A percentile compares a stretch with the other conserved stretches of the same genome.
These are phyloP conservation scores for Boletus sp. DNA, from an alignment of 768 basidiomycete genomes.

Conservation along the genomic window DNA sequence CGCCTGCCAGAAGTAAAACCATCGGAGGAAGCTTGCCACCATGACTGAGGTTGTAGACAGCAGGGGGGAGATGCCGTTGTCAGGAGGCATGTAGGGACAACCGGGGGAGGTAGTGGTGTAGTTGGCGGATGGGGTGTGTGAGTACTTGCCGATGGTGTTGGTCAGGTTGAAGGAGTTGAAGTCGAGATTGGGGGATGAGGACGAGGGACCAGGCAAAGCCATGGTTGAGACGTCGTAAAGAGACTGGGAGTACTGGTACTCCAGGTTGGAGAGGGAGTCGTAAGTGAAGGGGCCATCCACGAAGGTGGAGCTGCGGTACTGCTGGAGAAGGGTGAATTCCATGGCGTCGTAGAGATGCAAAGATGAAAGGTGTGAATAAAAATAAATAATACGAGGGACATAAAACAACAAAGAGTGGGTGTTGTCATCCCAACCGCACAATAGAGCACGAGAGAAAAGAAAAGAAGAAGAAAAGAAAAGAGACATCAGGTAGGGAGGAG, in stretches of 20 bases:
- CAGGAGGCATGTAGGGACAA: slow-evolving; percentile 65
- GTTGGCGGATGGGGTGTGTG: slow-evolving; percentile 51
- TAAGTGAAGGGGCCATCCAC: slow-evolving; percentile 47
- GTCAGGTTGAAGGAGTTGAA: slow-evolving; percentile 61
- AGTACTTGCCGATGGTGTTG: slow-evolving; percentile 55
- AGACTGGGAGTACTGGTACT: slow-evolving; percentile 62
- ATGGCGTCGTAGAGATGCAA: too few relatives aligned
- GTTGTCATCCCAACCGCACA: too few relatives aligned
- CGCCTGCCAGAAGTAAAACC: too few relatives aligned
- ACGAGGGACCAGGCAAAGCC: slow-evolving; percentile 50
- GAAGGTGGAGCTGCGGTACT: slow-evolving; percentile 49
- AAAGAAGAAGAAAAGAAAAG: too few relatives aligned
- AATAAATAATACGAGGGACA: too few relatives aligned
- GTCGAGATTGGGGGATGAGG: slow-evolving; percentile 58
- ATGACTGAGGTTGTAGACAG: slow-evolving; percentile 68
- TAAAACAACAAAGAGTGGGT: too few relatives aligned
- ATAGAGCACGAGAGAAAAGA: too few relatives aligned
- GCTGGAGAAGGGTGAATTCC: slow-evolving; percentile 49
- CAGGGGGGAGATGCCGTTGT: slow-evolving; percentile 71
- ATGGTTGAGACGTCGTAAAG: slow-evolving; percentile 59
- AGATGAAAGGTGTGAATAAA: too few relatives aligned
- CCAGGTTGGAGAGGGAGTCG: slow-evolving; percentile 42
- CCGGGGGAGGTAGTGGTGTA: slow-evolving; percentile 54
- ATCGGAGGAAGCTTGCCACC: too few relatives aligned
- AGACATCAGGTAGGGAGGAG: too few relatives aligned